phyloP scores from a whole-genome alignment of 129 eudicot genomes.

The Pseudognaphalium luteoalbum region DNA sequence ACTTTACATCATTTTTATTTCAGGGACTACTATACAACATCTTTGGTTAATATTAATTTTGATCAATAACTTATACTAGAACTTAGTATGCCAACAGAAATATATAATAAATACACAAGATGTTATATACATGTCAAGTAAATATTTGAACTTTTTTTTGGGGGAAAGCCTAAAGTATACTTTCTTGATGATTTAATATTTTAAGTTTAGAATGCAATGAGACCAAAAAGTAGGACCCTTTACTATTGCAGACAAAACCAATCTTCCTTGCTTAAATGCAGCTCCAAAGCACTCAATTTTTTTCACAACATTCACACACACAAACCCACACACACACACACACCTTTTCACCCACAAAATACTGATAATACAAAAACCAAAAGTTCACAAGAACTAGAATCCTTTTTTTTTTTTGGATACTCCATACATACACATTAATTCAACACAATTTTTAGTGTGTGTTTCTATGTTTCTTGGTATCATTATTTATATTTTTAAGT shows the following conservation, averaged over 20 bases:
- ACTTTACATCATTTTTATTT: too few species aligned
- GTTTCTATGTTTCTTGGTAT: conserved; percentile 23
- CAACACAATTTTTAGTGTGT: conserved; percentile 11
- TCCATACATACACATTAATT: conserved; percentile 8
- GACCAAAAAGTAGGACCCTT: conserved; percentile 38
- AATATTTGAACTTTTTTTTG: background rate
- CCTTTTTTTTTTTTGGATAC: background rate
- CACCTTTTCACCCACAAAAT: background rate
- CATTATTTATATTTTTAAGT: conserved; percentile 18
- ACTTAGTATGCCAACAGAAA: too few species aligned
- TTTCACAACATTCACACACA: conserved; percentile 34
- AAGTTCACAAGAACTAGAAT: conserved; percentile 24
- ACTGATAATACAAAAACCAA: conserved; percentile 11
- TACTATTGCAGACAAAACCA: conserved; percentile 35
- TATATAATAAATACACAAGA: background rate
- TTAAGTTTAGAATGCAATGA: background rate
- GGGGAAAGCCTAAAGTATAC: background rate
- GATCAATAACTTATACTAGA: too few species aligned
- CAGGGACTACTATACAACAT: too few species aligned
- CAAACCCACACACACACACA: background rate
- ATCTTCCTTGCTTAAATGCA: conserved; percentile 37
- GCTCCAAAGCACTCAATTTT: conserved; percentile 29
- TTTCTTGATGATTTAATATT: background rate
- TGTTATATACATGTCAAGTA: background rate
- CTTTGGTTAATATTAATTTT: too few species aligned